phyloP scores from a whole-genome alignment of 495 filamentous ascomycete genomes.

The Xylaria sp. region DNA sequence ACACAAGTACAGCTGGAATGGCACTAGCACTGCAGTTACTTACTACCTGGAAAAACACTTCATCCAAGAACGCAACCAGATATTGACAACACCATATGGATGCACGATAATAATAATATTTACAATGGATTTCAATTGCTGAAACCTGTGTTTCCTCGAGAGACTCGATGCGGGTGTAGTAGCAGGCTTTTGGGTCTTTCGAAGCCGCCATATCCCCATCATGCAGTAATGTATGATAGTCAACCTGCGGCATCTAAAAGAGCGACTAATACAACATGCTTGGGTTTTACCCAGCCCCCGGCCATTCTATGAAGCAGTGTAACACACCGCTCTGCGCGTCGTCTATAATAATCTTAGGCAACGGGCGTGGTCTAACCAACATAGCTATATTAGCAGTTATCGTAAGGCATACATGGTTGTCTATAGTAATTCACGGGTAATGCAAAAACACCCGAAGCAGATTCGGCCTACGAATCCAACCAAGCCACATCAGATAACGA shows the following conservation, averaged over 20 bases:
- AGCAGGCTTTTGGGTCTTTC: background rate
- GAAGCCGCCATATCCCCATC: slow-evolving; percentile 11
- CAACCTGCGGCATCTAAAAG: slow-evolving; percentile 1
- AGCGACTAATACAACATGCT: background rate
- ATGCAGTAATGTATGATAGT: slow-evolving; percentile 10
- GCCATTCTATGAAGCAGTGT: slow-evolving; percentile 16
- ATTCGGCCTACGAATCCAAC: slow-evolving; percentile 17
- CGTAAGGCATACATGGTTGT: slow-evolving; percentile 14
- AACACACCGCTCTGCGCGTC: slow-evolving; percentile 25
- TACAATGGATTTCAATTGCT: too few species aligned
- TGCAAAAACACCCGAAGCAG: slow-evolving; percentile 16
- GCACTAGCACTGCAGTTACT: too few species aligned
- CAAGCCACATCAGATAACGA: slow-evolving; percentile 16
- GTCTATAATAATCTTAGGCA: slow-evolving; percentile 1
- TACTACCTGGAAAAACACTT: too few species aligned
- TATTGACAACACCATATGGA: too few species aligned
- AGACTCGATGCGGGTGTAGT: too few species aligned
- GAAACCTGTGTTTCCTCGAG: background rate
- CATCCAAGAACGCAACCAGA: too few species aligned
- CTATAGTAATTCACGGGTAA: background rate
- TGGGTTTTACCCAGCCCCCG: slow-evolving; percentile 8
- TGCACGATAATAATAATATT: too few species aligned
- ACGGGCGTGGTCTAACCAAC: background rate
- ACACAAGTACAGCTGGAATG: background rate
- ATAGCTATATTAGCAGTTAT: slow-evolving; percentile 15